These are phyloP conservation scores for Suhomyces yuchorum DNA, from an alignment of 1,139 yeast species.

Conservation along the genomic window DNA sequence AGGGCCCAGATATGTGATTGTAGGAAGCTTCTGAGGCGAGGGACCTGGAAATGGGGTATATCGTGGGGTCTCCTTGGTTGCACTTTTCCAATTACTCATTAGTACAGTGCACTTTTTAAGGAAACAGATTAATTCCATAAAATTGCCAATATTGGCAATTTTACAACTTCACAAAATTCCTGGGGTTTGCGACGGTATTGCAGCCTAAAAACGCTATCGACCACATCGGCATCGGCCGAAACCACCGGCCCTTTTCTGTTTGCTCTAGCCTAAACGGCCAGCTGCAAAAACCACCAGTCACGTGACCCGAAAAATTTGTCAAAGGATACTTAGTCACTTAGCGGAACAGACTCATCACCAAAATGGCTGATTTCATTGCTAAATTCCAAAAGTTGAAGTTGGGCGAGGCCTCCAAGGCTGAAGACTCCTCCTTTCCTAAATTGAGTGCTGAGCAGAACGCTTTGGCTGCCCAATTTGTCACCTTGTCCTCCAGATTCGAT, in stretches of 20 bases:
- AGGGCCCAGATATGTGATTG: too few relatives aligned
- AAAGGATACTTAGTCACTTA: background rate
- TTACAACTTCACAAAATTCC: background rate
- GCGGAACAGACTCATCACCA: constrained; percentile 5
- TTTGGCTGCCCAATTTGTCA: constrained; percentile 77
- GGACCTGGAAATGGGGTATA: too few relatives aligned
- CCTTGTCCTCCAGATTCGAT: constrained; percentile 61
- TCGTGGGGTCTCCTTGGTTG: too few relatives aligned
- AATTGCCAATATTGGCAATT: background rate
- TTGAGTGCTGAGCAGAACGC: constrained; percentile 61
- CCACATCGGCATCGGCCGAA: too few relatives aligned
- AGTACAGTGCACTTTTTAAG: too few relatives aligned
- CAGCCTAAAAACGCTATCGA: too few relatives aligned
- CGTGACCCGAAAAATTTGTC: constrained; percentile 13
- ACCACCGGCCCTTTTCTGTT: too few relatives aligned
- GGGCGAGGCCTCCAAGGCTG: constrained; percentile 31
- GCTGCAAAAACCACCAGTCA: constrained; percentile 8
- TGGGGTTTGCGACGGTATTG: too few relatives aligned
- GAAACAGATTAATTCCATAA: background rate
- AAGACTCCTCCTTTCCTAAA: constrained; percentile 34
- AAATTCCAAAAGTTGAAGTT: constrained; percentile 45
- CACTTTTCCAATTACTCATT: too few relatives aligned
- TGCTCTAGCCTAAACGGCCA: too few relatives aligned
- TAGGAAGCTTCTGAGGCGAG: too few relatives aligned
- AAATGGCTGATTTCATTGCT: constrained; percentile 47